Evolutionary conservation across 139 green algal genomes (phyloP), one percentile per base, ranked within the genome.

Genomic region (Chlorella ohadii): DNA sequence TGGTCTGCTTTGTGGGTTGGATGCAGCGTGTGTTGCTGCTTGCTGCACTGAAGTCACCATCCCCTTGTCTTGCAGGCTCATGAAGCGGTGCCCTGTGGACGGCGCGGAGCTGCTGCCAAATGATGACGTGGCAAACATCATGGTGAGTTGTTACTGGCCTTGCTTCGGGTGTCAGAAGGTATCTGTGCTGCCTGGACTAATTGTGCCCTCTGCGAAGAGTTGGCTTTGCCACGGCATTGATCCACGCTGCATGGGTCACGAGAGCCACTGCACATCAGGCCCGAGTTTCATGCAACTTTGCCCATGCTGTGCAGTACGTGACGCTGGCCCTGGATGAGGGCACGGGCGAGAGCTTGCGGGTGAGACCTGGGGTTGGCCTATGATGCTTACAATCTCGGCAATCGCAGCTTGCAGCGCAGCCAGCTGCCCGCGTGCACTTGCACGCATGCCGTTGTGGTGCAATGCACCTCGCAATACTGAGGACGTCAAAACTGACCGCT

Each of bases 11-110:
- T n/a, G n/a, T n/a, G n/a, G n/a, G n/a, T 39, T 33, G 33, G 25
- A 44, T 12, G 59, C 59, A 1, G 23, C 25, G 64, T 27, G 20
- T 2, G 34, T n/a, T 19, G 36, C 33, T 2, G 19, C 19, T 5
- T 15, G 66, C 25, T 47, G 67, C 36, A 13, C 4, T 33, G 17
- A 0, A 38, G 5, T 20, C 66, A 47, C 19, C n/a, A 68, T 17
- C 4, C 25, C 61, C 3, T 31, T 28, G 41, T 9, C 11, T 28
- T 63, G 6, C 63, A 71, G 51, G 66, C 81, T 89, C 16, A 85
- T 91, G 78, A 80, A 39, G 51, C 75, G 77, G 28, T 92, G 89
- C 74, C 89, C 89, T 22, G 76, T 92, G 16, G 87, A 89, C 28
- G 89, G 89, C 16, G 89, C 89, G 16, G 72, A 90, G 31, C 77